phyloP scores from a whole-genome alignment of 805 yeast genomes.

The Metschnikowia amazonensis region DNA sequence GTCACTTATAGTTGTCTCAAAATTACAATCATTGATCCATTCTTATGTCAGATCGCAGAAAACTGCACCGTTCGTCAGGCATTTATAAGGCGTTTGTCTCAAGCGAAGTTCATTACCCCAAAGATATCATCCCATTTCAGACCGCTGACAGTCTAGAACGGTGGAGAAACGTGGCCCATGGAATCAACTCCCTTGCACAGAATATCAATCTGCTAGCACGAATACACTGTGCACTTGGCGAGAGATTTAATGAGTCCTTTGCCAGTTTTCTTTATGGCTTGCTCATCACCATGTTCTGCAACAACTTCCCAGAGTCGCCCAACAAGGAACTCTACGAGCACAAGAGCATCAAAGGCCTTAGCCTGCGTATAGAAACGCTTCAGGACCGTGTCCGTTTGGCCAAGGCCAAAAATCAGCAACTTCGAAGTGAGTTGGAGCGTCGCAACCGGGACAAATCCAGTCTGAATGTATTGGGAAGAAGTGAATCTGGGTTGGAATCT shows the following conservation, averaged over 20 bases:
- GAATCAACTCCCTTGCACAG: conserved; percentile 51
- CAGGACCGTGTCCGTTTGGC: conserved; percentile 19
- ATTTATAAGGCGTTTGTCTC: conserved; percentile 25
- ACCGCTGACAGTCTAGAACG: conserved; percentile 35
- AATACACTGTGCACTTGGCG: conserved; percentile 58
- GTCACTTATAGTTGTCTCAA: too few relatives aligned
- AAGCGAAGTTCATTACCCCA: conserved; percentile 37
- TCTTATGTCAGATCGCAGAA: conserved; percentile 13
- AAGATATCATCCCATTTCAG: conserved; percentile 42
- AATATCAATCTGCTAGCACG: conserved; percentile 55
- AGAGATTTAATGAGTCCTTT: conserved; percentile 70
- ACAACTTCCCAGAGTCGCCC: conserved; percentile 55
- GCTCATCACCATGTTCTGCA: conserved; percentile 84
- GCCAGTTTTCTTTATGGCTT: conserved; percentile 75
- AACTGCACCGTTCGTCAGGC: conserved; percentile 24
- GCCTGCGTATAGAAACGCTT: conserved; percentile 22
- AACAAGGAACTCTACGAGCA: conserved; percentile 32
- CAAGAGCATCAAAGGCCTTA: conserved; percentile 22
- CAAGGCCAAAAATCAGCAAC: conserved; percentile 14
- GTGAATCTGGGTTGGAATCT: not conserved
- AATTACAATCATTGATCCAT: too few relatives aligned
- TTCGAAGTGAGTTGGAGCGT: conserved; percentile 1
- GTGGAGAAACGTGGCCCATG: conserved; percentile 38
- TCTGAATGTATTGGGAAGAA: not conserved
- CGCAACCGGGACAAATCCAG: not conserved